Base-by-base conservation (phyloP, 2,329 filamentous ascomycete species). In the Penicillium italicum region DNA sequence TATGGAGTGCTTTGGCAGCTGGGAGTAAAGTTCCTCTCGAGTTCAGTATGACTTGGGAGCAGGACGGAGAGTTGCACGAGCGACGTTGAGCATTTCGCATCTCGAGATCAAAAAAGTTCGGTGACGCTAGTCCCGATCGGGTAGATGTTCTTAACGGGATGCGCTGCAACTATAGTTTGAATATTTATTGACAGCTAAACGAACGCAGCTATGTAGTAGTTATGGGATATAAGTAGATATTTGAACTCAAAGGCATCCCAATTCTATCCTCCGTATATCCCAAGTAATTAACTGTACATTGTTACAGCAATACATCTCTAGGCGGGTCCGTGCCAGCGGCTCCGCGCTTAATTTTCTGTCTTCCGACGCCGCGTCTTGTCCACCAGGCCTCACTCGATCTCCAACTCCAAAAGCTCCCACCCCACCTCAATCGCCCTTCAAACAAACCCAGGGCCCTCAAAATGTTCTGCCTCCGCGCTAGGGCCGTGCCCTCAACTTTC, bases 381-480 rank as follows among this genome's bases (percentile, higher is more conserved):
- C 30, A 43, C 55, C 40, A 62, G 51, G 37, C 41, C 58, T 56
- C 43, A 38, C 28, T 53, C 37, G 38, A 52, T 37, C 56, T 38
- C 46, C 44, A 51, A 42, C 24, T 31, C 49, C 30, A 40, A 22
- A 30, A 42, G 41, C 37, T 43, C 41, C 33, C 31, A 52, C 10
- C 28, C 20, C n/a, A 30, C 38, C 54, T 41, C 53, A 50, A 40
- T 22, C 16, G 22, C 28, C 22, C 45, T 37, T 7, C 8, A 48
- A 38, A 22, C 37, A 42, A 31, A 51, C 11, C 47, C 40, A 43
- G 54, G 28, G 37, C 22, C 42, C 11, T 40, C 52, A 66, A 41
- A 30, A 74, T 74, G 73, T 62, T 72, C 56, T 69, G 69, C 51
- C 58, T 74, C 44, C 66, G 66, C 48, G 69, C 67, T 61, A 67